A percentile compares a stretch with the other conserved stretches of the same genome.
These are phyloP conservation scores for Suillus subalutaceus DNA, from an alignment of 768 basidiomycete genomes.

Conservation along the genomic window DNA sequence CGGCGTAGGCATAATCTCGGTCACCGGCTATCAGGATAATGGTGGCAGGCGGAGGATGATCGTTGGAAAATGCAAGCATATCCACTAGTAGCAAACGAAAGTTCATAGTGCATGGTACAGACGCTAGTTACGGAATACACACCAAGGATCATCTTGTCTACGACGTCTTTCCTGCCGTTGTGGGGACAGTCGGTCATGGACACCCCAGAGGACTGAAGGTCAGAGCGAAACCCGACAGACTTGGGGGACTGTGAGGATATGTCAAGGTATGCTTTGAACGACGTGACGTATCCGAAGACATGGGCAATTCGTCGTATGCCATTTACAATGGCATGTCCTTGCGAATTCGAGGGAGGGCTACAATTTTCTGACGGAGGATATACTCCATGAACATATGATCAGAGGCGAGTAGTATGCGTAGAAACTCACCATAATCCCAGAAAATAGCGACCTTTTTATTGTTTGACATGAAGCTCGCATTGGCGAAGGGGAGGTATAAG, in stretches of 20 bases:
- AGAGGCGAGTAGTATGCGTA: too few species aligned
- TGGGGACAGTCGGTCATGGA: constrained; percentile 42
- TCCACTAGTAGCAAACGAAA: constrained; percentile 52
- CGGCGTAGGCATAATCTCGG: constrained; percentile 65
- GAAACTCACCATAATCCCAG: constrained; percentile 38
- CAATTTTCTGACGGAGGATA: constrained; percentile 31
- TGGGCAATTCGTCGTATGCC: constrained; percentile 49
- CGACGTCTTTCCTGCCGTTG: constrained; percentile 39
- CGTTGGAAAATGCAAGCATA: constrained; percentile 66
- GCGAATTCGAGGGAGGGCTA: constrained; percentile 31
- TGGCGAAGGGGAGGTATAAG: not conserved
- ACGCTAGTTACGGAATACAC: constrained; percentile 13
- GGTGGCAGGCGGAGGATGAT: constrained; percentile 54
- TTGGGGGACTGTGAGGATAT: constrained; percentile 42
- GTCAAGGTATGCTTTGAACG: constrained; percentile 60
- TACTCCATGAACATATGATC: constrained; percentile 1
- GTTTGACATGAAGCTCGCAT: constrained; percentile 34
- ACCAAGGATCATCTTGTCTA: constrained; percentile 53
- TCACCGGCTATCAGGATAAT: constrained; percentile 71
- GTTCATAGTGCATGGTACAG: constrained; percentile 10
- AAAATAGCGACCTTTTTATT: constrained; percentile 45
- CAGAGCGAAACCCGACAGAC: constrained; percentile 38
- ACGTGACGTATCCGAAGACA: constrained; percentile 47
- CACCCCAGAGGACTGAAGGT: constrained; percentile 48
- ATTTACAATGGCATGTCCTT: constrained; percentile 42